Evolutionary conservation across 1,284 basidiomycete species (phyloP).

Genomic region (Tylopilus sp.): DNA sequence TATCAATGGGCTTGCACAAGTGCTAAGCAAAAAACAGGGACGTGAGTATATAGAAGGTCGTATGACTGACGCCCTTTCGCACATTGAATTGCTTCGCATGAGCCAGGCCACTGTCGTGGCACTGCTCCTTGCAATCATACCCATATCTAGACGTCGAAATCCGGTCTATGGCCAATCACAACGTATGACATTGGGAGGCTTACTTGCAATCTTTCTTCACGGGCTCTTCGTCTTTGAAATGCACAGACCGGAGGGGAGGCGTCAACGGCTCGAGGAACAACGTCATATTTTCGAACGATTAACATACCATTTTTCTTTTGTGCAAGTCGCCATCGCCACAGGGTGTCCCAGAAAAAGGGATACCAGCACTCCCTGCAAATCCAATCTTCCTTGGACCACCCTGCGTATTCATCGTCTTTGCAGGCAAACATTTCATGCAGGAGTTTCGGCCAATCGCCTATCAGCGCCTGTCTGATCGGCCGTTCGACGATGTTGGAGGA

Average conservation of each 20-base stretch:
- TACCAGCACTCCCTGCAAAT: background rate
- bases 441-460: constrained; percentile 2
- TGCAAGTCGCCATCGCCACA: constrained; percentile 7
- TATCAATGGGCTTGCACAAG: constrained; percentile 9
- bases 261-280: background rate
- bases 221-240: background rate
- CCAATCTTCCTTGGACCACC: constrained; percentile 7
- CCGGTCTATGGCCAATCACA: background rate
- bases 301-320: background rate
- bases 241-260: too few species aligned
- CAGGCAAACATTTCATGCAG: constrained; percentile 2
- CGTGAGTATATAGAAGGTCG: background rate
- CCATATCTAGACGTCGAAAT: background rate
- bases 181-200: too few species aligned
- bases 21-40: constrained; percentile 1
- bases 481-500: background rate
- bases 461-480: background rate
- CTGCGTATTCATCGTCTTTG: background rate
- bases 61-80: background rate
- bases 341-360: background rate
- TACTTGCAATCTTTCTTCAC: constrained; percentile 2
- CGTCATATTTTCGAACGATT: background rate
- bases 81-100: constrained; percentile 8
- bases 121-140: constrained; percentile 7
- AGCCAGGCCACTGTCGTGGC: background rate